Conservation (phyloP, 192 early-diverging fungal genomes). For the Radiomyces spectabilis region DNA sequence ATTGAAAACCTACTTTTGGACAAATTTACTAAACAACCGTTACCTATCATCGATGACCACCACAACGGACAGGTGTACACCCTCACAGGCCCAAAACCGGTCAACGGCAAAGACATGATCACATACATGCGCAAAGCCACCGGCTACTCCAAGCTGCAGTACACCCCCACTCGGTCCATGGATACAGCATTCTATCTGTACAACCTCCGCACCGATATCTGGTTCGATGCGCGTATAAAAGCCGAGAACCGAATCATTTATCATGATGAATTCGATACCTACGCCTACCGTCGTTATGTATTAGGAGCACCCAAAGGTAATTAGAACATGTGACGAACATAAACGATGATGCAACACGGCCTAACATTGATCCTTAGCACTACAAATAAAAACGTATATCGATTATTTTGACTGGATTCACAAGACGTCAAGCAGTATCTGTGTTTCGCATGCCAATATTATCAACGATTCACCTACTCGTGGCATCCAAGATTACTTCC, state of each 20-base stretch:
- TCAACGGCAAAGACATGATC: slow-evolving; percentile 16
- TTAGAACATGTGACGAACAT: background rate
- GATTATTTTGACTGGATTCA: slow-evolving; percentile 27
- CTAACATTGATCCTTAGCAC: background rate
- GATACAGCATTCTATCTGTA: slow-evolving; percentile 20
- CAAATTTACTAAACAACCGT: background rate
- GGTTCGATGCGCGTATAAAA: slow-evolving; percentile 25
- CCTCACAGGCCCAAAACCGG: slow-evolving; percentile 14
- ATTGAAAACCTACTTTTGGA: slow-evolving; percentile 2
- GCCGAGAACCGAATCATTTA: slow-evolving; percentile 13
- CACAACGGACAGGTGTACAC: slow-evolving; percentile 19
- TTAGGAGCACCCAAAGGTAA: slow-evolving; percentile 19
- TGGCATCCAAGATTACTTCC: slow-evolving; percentile 14
- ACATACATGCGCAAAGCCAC: slow-evolving; percentile 9
- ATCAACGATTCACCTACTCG: slow-evolving; percentile 10
- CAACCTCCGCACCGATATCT: slow-evolving; percentile 15
- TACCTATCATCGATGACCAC: slow-evolving; percentile 7
- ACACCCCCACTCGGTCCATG: slow-evolving; percentile 9
- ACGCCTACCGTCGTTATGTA: slow-evolving; percentile 6
- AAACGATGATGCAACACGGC: background rate
- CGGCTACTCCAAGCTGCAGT: slow-evolving; percentile 6
- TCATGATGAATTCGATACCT: slow-evolving; percentile 5
- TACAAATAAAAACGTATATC: slow-evolving; percentile 18
- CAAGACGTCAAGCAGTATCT: slow-evolving; percentile 13
- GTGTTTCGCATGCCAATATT: slow-evolving; percentile 16